phyloP scores from a whole-genome alignment of 192 early-diverging fungal species.

The Linnemannia elongata region DNA sequence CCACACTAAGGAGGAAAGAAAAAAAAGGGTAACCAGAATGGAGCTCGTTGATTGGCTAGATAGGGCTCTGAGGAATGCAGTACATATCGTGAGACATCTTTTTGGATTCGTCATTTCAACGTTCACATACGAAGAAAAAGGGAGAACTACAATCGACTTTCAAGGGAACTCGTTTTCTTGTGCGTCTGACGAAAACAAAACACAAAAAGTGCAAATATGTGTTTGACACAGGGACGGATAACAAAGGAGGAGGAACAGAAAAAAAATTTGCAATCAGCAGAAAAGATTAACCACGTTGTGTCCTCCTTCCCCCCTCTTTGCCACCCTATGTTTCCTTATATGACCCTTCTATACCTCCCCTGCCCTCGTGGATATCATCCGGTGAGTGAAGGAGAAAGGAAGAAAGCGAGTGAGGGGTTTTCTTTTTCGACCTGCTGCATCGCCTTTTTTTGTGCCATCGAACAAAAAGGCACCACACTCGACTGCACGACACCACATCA shows the following conservation, averaged over 20 bases:
- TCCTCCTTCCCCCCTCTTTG: too few species aligned
- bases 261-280: neutral
- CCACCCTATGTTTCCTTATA: too few species aligned
- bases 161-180: neutral
- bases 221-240: neutral
- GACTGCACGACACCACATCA: too few species aligned
- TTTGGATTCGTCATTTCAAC: neutral
- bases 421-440: neutral
- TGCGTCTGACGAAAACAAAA: neutral
- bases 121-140: neutral
- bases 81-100: neutral
- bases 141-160: neutral
- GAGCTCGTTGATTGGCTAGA: neutral
- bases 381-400: neutral
- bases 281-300: constrained; percentile 3
- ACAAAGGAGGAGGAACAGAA: neutral
- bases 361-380: neutral
- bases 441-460: neutral
- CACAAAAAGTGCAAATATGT: neutral
- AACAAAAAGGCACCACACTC: neutral
- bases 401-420: neutral
- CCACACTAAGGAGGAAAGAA: neutral
- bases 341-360: too few species aligned
- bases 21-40: constrained; percentile 1
- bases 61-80: neutral